phyloP scores from a whole-genome alignment of 352 stramenopile species.

The Pythium myriotylum region DNA sequence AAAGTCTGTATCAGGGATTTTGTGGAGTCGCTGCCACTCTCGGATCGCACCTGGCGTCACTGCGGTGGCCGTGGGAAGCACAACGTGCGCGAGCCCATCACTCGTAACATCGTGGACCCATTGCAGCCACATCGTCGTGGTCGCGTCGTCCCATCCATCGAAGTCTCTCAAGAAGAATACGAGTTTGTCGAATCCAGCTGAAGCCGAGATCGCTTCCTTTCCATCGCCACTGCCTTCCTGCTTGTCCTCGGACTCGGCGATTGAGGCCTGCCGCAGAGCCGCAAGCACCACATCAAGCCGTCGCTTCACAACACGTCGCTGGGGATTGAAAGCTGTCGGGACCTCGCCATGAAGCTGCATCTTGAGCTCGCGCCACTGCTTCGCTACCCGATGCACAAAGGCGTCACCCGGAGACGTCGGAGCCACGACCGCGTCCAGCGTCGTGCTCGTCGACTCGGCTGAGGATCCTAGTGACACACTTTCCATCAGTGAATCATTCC shows the following conservation, averaged over 20 bases:
- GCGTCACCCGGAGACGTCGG: slow-evolving; percentile 29
- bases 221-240: background rate
- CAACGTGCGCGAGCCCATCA: slow-evolving; percentile 54
- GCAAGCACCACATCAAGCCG: slow-evolving; percentile 16
- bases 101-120: slow-evolving; percentile 59
- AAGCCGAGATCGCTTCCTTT: background rate
- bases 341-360: slow-evolving; percentile 43
- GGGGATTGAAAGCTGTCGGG: slow-evolving; percentile 36
- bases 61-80: slow-evolving; percentile 41
- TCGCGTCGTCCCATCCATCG: slow-evolving; percentile 39
- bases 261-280: slow-evolving; percentile 5
- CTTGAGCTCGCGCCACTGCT: slow-evolving; percentile 49
- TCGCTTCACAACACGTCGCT: slow-evolving; percentile 8
- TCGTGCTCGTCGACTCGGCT: slow-evolving; percentile 36
- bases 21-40: slow-evolving; percentile 40
- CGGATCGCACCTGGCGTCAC: slow-evolving; percentile 55
- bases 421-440: slow-evolving; percentile 34
- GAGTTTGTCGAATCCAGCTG: slow-evolving; percentile 10
- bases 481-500: no score
- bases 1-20: slow-evolving; percentile 39
- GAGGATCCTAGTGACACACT: slow-evolving; percentile 48
- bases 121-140: slow-evolving; percentile 40
- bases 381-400: slow-evolving; percentile 33
- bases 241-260: background rate
- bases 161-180: slow-evolving; percentile 69